Percentiles rank a stretch among this genome's conserved stretches.
phyloP scores from a whole-genome alignment of 108 stramenopile genomes.

The Cyclostephanos tholiformis region DNA sequence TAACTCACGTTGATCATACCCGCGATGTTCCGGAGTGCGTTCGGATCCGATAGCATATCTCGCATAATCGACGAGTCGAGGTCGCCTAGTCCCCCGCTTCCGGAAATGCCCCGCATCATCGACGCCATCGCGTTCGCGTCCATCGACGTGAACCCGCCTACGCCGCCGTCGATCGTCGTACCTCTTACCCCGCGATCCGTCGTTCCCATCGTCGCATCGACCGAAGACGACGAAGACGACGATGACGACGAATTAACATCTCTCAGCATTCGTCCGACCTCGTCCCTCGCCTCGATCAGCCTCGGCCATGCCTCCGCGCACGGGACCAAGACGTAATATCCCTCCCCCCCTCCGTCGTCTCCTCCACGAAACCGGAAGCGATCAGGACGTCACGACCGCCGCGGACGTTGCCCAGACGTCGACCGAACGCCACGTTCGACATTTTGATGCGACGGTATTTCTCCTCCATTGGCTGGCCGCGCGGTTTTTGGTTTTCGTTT shows the following conservation, averaged over 20 bases:
- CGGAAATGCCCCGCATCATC: conserved; percentile 58
- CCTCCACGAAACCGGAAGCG: conserved; percentile 60
- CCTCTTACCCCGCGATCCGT: too few relatives aligned
- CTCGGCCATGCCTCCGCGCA: conserved; percentile 74
- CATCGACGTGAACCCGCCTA: too few relatives aligned
- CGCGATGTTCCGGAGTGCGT: conserved; percentile 56
- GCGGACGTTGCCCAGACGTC: conserved; percentile 60
- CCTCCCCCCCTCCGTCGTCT: conserved; percentile 38
- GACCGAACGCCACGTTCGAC: conserved; percentile 71
- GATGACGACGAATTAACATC: too few relatives aligned
- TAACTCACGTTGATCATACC: conserved; percentile 65
- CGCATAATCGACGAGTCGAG: conserved; percentile 30
- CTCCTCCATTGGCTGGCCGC: conserved; percentile 85
- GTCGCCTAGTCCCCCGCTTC: conserved; percentile 28
- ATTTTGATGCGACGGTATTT: conserved; percentile 84
- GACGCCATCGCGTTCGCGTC: not conserved
- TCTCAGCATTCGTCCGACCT: conserved; percentile 45
- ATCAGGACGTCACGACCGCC: conserved; percentile 65
- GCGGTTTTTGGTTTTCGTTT: not conserved
- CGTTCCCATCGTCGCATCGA: conserved; percentile 4
- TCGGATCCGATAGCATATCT: conserved; percentile 67
- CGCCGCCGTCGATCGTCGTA: too few relatives aligned
- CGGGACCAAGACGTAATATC: conserved; percentile 62
- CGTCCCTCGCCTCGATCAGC: conserved; percentile 52
- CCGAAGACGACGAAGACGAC: conserved; percentile 18